Evolutionary conservation across 2,329 filamentous ascomycete species (phyloP).

Genomic region (Colletotrichum aenigma): DNA sequence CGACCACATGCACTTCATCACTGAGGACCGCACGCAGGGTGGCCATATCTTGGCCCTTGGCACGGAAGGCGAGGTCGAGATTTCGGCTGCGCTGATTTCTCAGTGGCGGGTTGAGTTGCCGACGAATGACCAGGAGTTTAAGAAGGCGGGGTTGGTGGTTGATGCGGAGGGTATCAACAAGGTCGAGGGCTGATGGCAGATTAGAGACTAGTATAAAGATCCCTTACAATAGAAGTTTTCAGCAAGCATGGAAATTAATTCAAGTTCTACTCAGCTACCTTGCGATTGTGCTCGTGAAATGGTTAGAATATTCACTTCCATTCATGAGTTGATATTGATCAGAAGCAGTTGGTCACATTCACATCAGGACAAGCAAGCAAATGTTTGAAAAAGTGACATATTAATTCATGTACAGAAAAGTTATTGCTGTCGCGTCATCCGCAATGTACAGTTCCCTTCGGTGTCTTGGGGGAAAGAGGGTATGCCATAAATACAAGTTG

Average conservation of each 20-base stretch:
- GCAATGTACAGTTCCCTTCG: not conserved
- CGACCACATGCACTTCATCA: conserved; percentile 38
- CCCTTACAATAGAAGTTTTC: not conserved
- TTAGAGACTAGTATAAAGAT: not conserved
- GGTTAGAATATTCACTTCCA: no score
- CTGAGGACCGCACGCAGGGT: conserved; percentile 29
- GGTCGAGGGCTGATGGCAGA: conserved; percentile 29
- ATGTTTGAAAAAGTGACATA: not conserved
- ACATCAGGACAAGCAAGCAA: accelerated
- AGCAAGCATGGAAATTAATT: not conserved
- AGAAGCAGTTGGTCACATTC: not conserved
- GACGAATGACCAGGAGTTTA: conserved; percentile 34
- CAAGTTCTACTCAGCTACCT: not conserved
- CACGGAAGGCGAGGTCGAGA: conserved; percentile 32
- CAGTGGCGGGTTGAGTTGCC: conserved; percentile 35
- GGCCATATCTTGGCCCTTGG: conserved; percentile 35
- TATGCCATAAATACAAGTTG: not conserved
- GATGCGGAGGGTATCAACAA: conserved; percentile 31
- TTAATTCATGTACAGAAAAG: not conserved
- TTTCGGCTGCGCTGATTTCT: conserved; percentile 29
- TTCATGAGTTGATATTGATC: accelerated
- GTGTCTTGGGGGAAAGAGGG: not conserved
- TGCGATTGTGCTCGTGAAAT: no score
- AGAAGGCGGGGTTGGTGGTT: conserved; percentile 28
- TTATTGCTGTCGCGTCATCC: not conserved